phyloP scores from a whole-genome alignment of 306 rosid genomes.

The Boehmeria nivea region DNA sequence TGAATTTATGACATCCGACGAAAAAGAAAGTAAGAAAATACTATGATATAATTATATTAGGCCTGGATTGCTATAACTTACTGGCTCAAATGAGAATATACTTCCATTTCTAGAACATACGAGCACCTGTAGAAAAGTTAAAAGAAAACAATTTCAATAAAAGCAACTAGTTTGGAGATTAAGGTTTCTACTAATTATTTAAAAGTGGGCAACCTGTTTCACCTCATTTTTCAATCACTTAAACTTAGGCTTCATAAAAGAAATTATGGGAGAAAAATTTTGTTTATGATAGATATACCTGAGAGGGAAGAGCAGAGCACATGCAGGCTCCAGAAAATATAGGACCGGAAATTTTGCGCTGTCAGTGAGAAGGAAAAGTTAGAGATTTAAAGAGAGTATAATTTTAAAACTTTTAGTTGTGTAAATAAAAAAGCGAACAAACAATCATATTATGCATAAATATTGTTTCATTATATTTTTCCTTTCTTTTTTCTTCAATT shows the following conservation, averaged over 20 bases:
- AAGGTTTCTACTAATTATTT: too few relatives aligned
- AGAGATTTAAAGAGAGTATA: too few relatives aligned
- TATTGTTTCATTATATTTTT: too few relatives aligned
- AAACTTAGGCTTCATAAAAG: neutral
- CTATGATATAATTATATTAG: neutral
- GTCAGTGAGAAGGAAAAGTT: slow-evolving; percentile 12
- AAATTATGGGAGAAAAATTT: neutral
- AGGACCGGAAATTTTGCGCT: slow-evolving; percentile 69
- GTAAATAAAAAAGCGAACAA: too few relatives aligned
- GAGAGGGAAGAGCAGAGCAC: slow-evolving; percentile 56
- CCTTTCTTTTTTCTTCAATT: too few relatives aligned
- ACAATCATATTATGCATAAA: too few relatives aligned
- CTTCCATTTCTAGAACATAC: slow-evolving; percentile 78
- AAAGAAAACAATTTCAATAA: slow-evolving; percentile 9
- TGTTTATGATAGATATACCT: slow-evolving; percentile 37
- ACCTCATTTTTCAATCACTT: neutral
- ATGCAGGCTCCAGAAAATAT: slow-evolving; percentile 87
- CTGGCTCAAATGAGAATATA: slow-evolving; percentile 63
- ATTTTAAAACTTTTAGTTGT: too few relatives aligned
- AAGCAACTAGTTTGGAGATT: too few relatives aligned
- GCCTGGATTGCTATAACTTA: slow-evolving; percentile 22
- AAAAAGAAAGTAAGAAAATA: too few relatives aligned
- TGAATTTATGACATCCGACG: too few relatives aligned
- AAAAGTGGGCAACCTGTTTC: too few relatives aligned
- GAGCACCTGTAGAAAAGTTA: slow-evolving; percentile 46